Evolutionary conservation across 352 stramenopile genomes (phyloP).

Genomic region (Phytophthora constricta): DNA sequence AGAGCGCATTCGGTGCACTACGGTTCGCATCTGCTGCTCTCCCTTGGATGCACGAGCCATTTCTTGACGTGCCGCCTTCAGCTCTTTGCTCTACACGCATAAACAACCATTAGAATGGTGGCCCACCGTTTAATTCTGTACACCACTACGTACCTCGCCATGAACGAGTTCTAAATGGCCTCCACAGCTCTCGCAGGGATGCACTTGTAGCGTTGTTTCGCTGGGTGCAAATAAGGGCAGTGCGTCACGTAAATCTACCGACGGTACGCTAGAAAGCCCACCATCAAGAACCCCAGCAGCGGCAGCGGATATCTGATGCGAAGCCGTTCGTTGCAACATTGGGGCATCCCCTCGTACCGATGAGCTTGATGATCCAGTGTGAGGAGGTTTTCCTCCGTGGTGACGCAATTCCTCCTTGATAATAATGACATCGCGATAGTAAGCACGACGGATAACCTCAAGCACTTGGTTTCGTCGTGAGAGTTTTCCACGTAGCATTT

Average conservation of each 20-base stretch:
- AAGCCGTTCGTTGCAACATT: conserved; percentile 17
- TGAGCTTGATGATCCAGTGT: conserved; percentile 11
- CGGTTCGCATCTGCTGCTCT: conserved; percentile 70
- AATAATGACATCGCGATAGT: conserved; percentile 86
- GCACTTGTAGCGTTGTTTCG: conserved; percentile 75
- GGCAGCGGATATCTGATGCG: conserved; percentile 13
- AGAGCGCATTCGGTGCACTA: conserved; percentile 68
- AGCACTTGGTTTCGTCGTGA: conserved; percentile 76
- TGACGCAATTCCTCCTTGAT: conserved; percentile 82
- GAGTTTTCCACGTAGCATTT: conserved; percentile 75
- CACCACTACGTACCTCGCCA: conserved; percentile 53
- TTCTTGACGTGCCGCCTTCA: conserved; percentile 66
- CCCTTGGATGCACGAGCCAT: conserved; percentile 70
- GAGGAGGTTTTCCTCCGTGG: conserved; percentile 23
- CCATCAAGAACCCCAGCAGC: conserved; percentile 18
- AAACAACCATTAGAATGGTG: too few species aligned
- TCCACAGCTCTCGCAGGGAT: conserved; percentile 76
- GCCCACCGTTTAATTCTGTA: not conserved
- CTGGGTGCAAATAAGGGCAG: conserved; percentile 76
- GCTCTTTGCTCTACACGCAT: conserved; percentile 63
- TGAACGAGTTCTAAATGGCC: conserved; percentile 82
- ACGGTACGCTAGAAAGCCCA: conserved; percentile 67
- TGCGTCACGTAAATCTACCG: conserved; percentile 71
- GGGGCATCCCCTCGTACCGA: conserved; percentile 16
- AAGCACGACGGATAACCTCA: conserved; percentile 75